phyloP scores from a whole-genome alignment of 2,329 filamentous ascomycete species.

The Xylaria arbuscula region DNA sequence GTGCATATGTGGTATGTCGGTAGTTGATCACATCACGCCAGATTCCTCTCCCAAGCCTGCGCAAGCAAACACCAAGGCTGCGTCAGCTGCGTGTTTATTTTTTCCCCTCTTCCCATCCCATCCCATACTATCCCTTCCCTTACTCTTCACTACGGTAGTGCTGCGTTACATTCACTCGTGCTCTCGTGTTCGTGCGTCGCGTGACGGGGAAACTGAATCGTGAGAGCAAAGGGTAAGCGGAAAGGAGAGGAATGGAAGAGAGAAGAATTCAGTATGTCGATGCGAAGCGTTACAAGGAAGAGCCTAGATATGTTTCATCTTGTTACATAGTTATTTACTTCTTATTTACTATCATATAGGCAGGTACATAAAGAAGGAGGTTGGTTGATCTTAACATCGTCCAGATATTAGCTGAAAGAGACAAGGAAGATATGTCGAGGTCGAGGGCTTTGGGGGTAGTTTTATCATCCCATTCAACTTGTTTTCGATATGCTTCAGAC shows the following conservation, averaged over 20 bases:
- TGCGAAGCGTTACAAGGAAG: conserved; percentile 18
- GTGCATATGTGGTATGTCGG: conserved; percentile 21
- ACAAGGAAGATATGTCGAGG: background rate
- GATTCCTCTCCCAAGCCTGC: background rate
- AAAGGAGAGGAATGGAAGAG: background rate
- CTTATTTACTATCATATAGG: background rate
- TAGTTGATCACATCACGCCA: conserved; percentile 16
- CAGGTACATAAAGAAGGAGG: background rate
- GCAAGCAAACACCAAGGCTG: background rate
- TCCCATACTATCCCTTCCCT: background rate
- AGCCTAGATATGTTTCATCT: conserved; percentile 4
- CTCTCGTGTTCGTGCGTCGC: conserved; percentile 25
- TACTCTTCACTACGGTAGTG: background rate
- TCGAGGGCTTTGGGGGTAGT: background rate
- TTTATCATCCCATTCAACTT: background rate
- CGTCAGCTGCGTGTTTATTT: background rate
- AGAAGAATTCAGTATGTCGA: conserved; percentile 20
- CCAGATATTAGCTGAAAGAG: background rate
- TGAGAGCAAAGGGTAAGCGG: background rate
- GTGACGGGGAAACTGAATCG: background rate
- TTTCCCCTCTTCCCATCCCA: background rate
- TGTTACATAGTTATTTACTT: background rate
- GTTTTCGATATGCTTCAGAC: background rate
- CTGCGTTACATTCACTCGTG: background rate
- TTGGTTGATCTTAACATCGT: background rate